A percentile compares a stretch with the other conserved stretches of the same genome.
These are phyloP conservation scores for Ophiocordyceps camponoti-floridani DNA, from an alignment of 2,329 filamentous ascomycete genomes.

Conservation along the genomic window DNA sequence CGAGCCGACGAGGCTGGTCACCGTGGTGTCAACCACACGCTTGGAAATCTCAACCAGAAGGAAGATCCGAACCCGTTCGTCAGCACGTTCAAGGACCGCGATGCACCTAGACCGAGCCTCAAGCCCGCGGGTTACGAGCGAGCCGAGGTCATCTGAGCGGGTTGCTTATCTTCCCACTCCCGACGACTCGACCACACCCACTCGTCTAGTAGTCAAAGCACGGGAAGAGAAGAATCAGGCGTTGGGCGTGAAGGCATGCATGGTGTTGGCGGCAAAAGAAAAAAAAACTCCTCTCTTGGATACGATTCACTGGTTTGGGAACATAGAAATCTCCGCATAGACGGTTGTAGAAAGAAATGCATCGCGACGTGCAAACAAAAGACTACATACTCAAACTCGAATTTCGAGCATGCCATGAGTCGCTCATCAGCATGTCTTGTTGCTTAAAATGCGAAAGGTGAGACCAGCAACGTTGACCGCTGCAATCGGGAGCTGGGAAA, in stretches of 20 bases:
- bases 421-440: background rate
- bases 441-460: background rate
- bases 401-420: background rate
- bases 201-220: background rate
- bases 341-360: too few species aligned
- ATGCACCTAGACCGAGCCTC: constrained; percentile 45
- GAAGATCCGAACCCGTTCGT: constrained; percentile 88
- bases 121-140: constrained; percentile 67
- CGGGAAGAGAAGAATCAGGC: background rate
- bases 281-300: background rate
- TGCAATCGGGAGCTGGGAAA: too few species aligned
- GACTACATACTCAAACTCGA: background rate
- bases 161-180: background rate
- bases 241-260: background rate
- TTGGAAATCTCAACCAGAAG: constrained; percentile 72
- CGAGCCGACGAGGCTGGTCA: constrained; percentile 81
- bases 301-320: background rate
- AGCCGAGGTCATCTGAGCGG: constrained; percentile 49
- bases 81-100: constrained; percentile 56
- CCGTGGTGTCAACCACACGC: constrained; percentile 87
- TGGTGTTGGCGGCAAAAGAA: background rate
- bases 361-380: background rate
- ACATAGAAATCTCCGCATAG: too few species aligned
- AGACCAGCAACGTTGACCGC: too few species aligned
- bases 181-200: background rate